Conservation (phyloP, 495 filamentous ascomycete species). For the Lepraria neglecta region DNA sequence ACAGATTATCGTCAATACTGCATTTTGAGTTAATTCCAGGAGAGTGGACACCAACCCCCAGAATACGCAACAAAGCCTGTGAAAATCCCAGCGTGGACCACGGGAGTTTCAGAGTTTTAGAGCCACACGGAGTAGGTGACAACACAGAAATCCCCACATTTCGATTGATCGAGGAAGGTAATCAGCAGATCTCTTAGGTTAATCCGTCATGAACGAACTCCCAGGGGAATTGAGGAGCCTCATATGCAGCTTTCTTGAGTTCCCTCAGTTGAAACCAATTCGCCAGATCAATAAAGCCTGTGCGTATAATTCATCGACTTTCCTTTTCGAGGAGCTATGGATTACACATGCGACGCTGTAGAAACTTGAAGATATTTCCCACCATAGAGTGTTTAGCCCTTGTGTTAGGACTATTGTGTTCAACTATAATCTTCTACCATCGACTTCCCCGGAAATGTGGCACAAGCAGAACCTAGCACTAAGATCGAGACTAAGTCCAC, state of each 20-base stretch:
- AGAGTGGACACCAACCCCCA: no score
- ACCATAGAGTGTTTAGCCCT: background rate
- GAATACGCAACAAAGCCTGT: no score
- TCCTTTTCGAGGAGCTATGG: background rate
- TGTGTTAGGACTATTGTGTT: background rate
- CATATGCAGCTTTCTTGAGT: background rate
- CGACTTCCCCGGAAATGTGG: background rate
- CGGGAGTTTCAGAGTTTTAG: no score
- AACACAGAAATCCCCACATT: no score
- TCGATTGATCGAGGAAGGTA: no score
- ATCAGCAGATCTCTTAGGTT: no score
- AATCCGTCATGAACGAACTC: background rate
- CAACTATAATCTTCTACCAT: background rate
- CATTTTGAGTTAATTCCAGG: no score
- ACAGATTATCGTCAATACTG: no score
- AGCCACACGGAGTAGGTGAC: no score
- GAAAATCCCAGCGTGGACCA: no score
- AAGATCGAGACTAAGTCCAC: background rate
- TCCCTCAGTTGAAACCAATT: background rate
- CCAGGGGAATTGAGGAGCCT: background rate
- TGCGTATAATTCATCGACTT: background rate
- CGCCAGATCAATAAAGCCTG: conserved; percentile 7
- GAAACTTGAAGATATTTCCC: background rate
- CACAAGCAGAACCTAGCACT: background rate
- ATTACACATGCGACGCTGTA: background rate